Conservation (phyloP, 2,329 filamentous ascomycete species). For the Pseudocercospora vitis region DNA sequence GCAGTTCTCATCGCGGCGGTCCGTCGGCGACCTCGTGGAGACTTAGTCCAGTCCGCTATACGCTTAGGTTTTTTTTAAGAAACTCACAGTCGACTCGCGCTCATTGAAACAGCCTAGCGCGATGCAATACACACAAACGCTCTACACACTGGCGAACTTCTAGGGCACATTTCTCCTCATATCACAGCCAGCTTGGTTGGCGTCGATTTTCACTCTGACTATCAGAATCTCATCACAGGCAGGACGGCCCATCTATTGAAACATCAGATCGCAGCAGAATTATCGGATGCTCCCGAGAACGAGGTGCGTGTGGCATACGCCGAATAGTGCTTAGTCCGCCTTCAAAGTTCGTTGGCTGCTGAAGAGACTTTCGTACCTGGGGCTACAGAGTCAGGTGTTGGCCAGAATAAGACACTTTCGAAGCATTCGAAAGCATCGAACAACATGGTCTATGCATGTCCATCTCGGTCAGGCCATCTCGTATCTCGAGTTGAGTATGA, state of each 20-base stretch:
- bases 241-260: too few species aligned
- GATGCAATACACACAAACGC: background rate
- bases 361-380: background rate
- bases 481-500: too few species aligned
- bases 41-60: background rate
- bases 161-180: background rate
- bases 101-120: background rate
- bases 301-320: background rate
- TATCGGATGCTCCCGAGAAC: background rate
- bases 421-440: background rate
- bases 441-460: background rate
- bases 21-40: background rate
- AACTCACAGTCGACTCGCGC: conserved; percentile 1
- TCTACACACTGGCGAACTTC: background rate
- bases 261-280: too few species aligned
- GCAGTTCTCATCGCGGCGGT: background rate
- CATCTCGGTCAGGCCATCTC: too few species aligned
- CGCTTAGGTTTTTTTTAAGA: background rate
- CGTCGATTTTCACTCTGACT: too few species aligned
- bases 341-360: background rate
- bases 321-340: background rate
- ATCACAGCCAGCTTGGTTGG: too few species aligned
- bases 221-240: too few species aligned
- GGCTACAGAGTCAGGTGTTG: background rate
- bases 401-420: background rate